phyloP scores from a whole-genome alignment of 73 alveolate genomes.

The Tetrahymena malaccensis region DNA sequence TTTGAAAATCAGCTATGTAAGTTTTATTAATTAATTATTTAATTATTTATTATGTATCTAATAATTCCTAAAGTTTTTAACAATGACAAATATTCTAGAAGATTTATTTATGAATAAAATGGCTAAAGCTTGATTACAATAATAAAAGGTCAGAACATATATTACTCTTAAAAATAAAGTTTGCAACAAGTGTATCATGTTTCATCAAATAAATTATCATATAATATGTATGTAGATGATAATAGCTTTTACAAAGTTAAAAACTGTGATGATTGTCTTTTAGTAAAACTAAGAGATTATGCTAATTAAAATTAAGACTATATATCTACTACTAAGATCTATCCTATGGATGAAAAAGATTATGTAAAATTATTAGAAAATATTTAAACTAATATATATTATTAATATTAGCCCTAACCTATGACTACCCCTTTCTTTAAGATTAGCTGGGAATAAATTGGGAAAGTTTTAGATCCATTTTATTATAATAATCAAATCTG shows the following conservation, averaged over 20 bases:
- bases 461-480: neutral
- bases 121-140: neutral
- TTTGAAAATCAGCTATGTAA: neutral
- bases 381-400: too few relatives aligned
- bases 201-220: neutral
- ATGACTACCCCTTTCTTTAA: neutral
- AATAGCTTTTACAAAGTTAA: neutral
- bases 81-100: neutral
- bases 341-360: neutral
- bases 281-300: neutral
- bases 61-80: neutral
- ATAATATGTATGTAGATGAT: too few relatives aligned
- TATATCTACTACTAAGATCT: neutral
- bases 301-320: too few relatives aligned
- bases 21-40: too few relatives aligned
- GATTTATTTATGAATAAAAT: neutral
- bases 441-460: neutral
- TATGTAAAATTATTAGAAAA: neutral
- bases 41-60: too few relatives aligned
- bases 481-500: neutral
- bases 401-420: neutral
- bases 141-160: neutral
- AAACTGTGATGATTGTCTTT: neutral
- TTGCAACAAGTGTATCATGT: neutral
- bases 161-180: neutral